These are phyloP conservation scores for Rhodotorula toruloides DNA, from an alignment of 768 basidiomycete species.

Conservation along the genomic window DNA sequence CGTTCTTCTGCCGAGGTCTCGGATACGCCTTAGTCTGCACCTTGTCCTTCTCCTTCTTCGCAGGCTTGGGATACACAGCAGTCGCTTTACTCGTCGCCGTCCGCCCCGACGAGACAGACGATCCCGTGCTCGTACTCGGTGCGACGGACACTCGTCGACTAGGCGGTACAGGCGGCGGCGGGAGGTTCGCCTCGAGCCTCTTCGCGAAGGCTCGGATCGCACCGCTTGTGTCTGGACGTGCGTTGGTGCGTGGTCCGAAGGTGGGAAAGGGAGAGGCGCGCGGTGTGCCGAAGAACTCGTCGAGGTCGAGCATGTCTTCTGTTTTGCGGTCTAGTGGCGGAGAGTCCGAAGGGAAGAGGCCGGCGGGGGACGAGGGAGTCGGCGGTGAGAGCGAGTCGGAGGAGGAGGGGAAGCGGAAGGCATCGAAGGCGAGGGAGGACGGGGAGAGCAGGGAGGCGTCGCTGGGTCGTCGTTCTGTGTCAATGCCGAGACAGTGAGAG, in stretches of 20 bases:
- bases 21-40: too few species aligned
- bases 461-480: not conserved
- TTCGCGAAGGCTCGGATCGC: not conserved
- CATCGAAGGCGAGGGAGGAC: not conserved
- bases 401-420: not conserved
- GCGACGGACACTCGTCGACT: not conserved
- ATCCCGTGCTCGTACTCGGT: too few species aligned
- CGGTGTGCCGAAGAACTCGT: conserved; percentile 12
- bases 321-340: not conserved
- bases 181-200: not conserved
- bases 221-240: too few species aligned
- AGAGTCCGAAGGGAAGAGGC: not conserved
- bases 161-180: not conserved
- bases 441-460: not conserved
- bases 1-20: too few species aligned
- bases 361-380: not conserved
- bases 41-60: not conserved
- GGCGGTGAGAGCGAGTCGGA: not conserved
- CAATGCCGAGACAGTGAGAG: too few species aligned
- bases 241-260: not conserved
- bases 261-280: conserved; percentile 15
- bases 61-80: too few species aligned
- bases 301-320: conserved; percentile 3
- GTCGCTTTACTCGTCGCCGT: not conserved
- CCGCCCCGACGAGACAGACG: not conserved